Percentiles rank a stretch among this genome's conserved stretches.
phyloP scores from a whole-genome alignment of 345 rosid species.

The Murraya koenigii region DNA sequence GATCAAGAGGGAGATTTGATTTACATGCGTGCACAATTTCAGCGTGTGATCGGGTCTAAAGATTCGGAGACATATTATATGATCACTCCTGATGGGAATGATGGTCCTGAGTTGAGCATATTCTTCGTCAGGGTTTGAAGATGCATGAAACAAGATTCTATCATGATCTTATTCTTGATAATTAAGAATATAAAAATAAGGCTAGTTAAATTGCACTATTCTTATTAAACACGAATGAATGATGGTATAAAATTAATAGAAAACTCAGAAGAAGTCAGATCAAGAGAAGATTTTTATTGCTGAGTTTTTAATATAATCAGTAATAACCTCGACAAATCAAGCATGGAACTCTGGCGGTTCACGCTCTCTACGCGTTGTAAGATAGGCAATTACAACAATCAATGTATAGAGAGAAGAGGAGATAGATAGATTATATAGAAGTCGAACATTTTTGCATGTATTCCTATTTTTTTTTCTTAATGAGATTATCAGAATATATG shows the following conservation, averaged over 20 bases:
- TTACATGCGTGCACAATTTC: conserved; percentile 79
- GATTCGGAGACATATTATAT: conserved; percentile 91
- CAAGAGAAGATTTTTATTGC: no score
- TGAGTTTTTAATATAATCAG: no score
- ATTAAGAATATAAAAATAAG: no score
- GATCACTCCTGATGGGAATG: conserved; percentile 75
- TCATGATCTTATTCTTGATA: no score
- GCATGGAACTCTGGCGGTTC: no score
- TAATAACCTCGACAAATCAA: no score
- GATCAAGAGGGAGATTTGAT: conserved; percentile 58
- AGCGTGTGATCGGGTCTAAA: conserved; percentile 70
- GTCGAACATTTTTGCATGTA: not conserved
- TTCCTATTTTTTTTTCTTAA: not conserved
- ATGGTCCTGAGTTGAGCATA: conserved; percentile 65
- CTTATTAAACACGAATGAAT: no score
- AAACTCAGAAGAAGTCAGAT: no score
- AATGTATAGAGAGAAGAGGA: not conserved
- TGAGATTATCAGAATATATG: no score
- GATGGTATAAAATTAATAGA: no score
- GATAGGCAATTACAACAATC: not conserved
- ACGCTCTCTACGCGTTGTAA: no score
- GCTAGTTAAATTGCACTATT: no score
- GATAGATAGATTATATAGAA: not conserved
- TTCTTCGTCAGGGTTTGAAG: conserved; percentile 62
- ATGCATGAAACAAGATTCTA: not conserved